These are phyloP conservation scores for Podaxis sp. DNA, from an alignment of 768 basidiomycete genomes.

Conservation along the genomic window DNA sequence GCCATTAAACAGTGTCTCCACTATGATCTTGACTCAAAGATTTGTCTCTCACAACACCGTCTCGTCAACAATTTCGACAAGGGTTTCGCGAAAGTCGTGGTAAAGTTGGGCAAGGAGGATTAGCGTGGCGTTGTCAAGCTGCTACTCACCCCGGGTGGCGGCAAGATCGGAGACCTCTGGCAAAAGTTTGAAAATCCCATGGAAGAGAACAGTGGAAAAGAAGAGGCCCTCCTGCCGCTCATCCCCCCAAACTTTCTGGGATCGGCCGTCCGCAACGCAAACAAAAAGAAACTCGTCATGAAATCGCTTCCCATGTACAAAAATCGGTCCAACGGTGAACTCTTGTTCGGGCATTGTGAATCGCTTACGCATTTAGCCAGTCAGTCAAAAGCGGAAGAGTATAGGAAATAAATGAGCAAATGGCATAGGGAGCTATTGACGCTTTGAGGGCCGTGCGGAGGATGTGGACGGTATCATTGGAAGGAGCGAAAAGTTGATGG, in stretches of 20 bases:
- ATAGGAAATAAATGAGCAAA: slow-evolving; percentile 48
- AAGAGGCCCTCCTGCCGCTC: slow-evolving; percentile 29
- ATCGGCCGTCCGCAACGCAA: slow-evolving; percentile 18
- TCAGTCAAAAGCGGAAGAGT: slow-evolving; percentile 31
- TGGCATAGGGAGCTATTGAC: slow-evolving; percentile 75
- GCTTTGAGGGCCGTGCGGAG: slow-evolving; percentile 61
- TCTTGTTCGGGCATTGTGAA: slow-evolving; percentile 68
- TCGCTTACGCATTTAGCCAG: slow-evolving; percentile 63
- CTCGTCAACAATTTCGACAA: slow-evolving; percentile 77
- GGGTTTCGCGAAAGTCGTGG: slow-evolving; percentile 64
- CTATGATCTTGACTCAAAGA: slow-evolving; percentile 88
- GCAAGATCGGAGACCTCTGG: slow-evolving; percentile 53
- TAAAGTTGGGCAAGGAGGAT: slow-evolving; percentile 60
- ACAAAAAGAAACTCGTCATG: slow-evolving; percentile 21
- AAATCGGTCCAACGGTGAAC: slow-evolving; percentile 55
- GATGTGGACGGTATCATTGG: slow-evolving; percentile 82
- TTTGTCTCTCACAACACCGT: slow-evolving; percentile 76
- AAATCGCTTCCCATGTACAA: slow-evolving; percentile 48
- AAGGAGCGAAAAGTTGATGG: slow-evolving; percentile 65
- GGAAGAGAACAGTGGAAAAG: slow-evolving; percentile 41
- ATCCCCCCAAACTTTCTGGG: slow-evolving; percentile 27
- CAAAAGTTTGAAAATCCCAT: slow-evolving; percentile 66
- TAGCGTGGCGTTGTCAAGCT: slow-evolving; percentile 70
- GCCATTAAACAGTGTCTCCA: slow-evolving; percentile 92
- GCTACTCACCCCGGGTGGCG: slow-evolving; percentile 47